phyloP scores from a whole-genome alignment of 2,329 filamentous ascomycete genomes.

The Colletotrichum sp. region DNA sequence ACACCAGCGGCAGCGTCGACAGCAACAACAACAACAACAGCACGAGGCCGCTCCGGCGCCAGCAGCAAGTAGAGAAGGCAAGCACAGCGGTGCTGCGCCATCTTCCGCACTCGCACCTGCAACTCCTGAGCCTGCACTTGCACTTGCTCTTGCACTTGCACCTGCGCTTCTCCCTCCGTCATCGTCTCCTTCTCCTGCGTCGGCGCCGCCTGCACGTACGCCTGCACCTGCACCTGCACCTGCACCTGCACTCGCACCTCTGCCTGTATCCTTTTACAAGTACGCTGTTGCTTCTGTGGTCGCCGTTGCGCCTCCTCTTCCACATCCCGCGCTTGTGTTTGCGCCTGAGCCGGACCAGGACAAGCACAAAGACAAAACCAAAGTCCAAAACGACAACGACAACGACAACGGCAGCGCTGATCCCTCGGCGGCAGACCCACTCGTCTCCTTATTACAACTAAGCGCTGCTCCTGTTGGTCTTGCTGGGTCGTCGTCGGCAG shows the following conservation, averaged over 20 bases:
- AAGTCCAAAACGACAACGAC: background rate
- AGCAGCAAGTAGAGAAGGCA: background rate
- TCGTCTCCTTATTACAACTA: background rate
- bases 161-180: background rate
- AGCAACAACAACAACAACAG: background rate
- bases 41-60: background rate
- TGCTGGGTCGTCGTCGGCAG: background rate
- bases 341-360: background rate
- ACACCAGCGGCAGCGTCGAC: background rate
- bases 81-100: background rate
- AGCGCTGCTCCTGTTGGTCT: background rate
- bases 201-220: background rate
- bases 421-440: background rate
- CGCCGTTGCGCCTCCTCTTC: background rate
- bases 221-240: background rate
- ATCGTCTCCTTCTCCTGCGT: background rate
- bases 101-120: background rate
- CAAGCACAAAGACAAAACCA: background rate
- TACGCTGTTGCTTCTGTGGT: background rate
- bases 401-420: background rate
- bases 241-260: background rate
- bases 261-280: background rate
- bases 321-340: background rate
- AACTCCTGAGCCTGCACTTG: background rate
- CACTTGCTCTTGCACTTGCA: background rate